A percentile compares a stretch with the other conserved stretches of the same genome.
These are phyloP conservation scores for Jatropha curcas DNA, from an alignment of 345 rosid species.

Conservation along the genomic window DNA sequence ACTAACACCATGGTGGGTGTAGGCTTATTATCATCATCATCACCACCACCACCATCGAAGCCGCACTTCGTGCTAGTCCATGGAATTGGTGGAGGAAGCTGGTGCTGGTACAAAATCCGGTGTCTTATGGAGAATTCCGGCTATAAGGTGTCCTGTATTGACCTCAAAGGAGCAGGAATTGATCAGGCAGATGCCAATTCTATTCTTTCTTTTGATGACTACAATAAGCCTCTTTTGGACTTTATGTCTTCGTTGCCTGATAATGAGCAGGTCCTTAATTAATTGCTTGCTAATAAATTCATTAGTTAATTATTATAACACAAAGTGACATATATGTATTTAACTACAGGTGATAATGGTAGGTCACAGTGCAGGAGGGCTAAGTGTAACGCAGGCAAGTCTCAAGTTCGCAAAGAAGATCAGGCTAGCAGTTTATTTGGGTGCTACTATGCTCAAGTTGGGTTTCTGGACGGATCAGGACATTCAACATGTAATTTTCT, in stretches of 20 bases:
- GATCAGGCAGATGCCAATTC: constrained; percentile 53
- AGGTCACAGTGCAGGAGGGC: constrained; percentile 92
- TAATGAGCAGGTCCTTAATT: constrained; percentile 64
- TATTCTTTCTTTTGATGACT: constrained; percentile 58
- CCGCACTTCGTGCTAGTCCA: constrained; percentile 83
- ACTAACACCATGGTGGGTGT: constrained; percentile 4
- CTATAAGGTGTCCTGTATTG: constrained; percentile 68
- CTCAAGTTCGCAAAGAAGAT: constrained; percentile 60
- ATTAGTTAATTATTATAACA: too few species aligned
- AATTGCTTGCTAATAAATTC: too few species aligned
- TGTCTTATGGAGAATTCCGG: constrained; percentile 80
- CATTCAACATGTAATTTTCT: constrained; percentile 49
- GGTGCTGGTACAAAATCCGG: constrained; percentile 95
- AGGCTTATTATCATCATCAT: too few species aligned
- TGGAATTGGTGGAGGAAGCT: constrained; percentile 73
- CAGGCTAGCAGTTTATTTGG: constrained; percentile 56
- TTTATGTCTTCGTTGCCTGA: constrained; percentile 59
- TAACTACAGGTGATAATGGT: constrained; percentile 77
- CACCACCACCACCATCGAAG: background rate
- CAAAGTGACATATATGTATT: too few species aligned
- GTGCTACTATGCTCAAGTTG: constrained; percentile 77
- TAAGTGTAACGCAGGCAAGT: constrained; percentile 63
- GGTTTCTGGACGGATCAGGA: constrained; percentile 63
- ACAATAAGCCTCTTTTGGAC: constrained; percentile 69
- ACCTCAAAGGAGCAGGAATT: constrained; percentile 64